Evolutionary conservation across 83 land plant genomes (phyloP).

Genomic region (Picea abies): DNA sequence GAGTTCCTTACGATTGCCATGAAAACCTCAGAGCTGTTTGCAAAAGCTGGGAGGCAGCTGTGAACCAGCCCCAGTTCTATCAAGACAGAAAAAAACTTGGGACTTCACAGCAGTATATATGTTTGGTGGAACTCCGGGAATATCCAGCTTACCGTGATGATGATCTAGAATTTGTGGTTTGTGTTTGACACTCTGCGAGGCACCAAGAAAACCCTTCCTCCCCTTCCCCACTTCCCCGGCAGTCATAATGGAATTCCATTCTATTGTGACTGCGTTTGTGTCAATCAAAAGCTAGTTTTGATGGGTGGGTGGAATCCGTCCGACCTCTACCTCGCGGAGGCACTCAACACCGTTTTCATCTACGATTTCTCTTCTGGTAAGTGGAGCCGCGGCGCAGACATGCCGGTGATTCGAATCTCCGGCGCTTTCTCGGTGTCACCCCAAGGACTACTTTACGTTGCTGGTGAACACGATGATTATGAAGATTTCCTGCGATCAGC

Average conservation of each 20-base stretch:
- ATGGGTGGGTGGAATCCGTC: constrained; percentile 5
- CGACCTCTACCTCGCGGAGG: background rate
- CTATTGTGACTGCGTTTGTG: background rate
- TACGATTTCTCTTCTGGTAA: background rate
- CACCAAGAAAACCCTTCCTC: constrained; percentile 43
- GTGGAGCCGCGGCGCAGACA: constrained; percentile 2
- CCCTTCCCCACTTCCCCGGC: background rate
- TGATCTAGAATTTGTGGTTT: constrained; percentile 13
- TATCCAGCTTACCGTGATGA: background rate
- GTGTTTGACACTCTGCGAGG: constrained; percentile 33
- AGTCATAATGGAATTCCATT: background rate
- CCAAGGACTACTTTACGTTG: background rate
- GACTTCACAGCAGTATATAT: background rate
- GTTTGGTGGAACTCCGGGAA: too few relatives aligned
- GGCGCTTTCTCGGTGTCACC: constrained; percentile 45
- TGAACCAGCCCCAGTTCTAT: too few relatives aligned
- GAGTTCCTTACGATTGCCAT: too few relatives aligned
- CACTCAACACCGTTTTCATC: background rate
- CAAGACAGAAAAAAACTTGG: background rate
- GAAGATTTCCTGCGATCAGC: too few relatives aligned
- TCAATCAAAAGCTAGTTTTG: background rate
- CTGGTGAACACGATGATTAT: too few relatives aligned
- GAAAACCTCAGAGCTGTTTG: too few relatives aligned
- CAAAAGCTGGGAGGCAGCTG: too few relatives aligned
- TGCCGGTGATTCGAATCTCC: constrained; percentile 17